A percentile compares a stretch with the other conserved stretches of the same genome.
phyloP scores from a whole-genome alignment of 2,329 filamentous ascomycete genomes.

The Beauveria scarabaeidicola region DNA sequence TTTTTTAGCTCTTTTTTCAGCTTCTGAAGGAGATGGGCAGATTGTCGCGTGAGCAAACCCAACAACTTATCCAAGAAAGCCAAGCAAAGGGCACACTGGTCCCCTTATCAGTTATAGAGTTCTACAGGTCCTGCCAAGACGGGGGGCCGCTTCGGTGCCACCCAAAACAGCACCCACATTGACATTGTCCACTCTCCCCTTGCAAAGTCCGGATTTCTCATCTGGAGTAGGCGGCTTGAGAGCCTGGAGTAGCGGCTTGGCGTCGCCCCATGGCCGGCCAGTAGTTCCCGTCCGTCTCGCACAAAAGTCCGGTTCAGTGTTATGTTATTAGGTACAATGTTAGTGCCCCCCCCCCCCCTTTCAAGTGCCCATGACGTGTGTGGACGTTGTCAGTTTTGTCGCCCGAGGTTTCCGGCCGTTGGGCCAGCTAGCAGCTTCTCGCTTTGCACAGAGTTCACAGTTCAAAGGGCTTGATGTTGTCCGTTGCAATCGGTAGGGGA shows the following conservation, averaged over 20 bases:
- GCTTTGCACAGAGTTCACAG: not conserved
- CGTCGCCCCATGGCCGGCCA: slow-evolving; percentile 3
- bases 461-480: not conserved
- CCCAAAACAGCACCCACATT: not conserved
- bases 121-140: not conserved
- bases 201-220: not conserved
- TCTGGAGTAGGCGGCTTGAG: not conserved
- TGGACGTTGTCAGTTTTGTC: not conserved
- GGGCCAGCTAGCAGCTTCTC: not conserved
- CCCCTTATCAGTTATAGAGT: not conserved
- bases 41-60: slow-evolving; percentile 6
- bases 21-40: not conserved
- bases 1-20: not conserved
- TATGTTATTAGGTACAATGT: not conserved
- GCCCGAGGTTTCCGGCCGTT: slow-evolving; percentile 4
- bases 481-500: not conserved
- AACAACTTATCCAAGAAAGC: not conserved
- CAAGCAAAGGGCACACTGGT: not conserved
- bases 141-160: slow-evolving; percentile 4
- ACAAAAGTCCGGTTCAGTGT: not conserved
- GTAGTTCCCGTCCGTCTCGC: not conserved
- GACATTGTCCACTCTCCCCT: not conserved
- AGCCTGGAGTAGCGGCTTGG: slow-evolving; percentile 7
- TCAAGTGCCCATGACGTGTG: not conserved
- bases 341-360: not conserved